Evolutionary conservation across 2,329 filamentous ascomycete genomes (phyloP).

Genomic region (Diplodia scrobiculata): DNA sequence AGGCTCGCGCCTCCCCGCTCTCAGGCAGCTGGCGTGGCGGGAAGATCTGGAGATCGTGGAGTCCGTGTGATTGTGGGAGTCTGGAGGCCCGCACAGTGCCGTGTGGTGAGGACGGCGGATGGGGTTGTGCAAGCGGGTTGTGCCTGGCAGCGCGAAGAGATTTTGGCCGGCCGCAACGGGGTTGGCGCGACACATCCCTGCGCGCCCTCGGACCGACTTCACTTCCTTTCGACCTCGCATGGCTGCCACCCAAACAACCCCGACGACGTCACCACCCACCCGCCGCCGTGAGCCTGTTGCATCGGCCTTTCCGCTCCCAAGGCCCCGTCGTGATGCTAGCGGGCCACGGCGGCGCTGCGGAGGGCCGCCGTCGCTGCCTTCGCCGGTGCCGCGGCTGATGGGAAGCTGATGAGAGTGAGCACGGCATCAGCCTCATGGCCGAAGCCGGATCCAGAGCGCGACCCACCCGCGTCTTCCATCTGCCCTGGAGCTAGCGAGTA

Average conservation of each 20-base stretch:
- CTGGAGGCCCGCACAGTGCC: constrained; percentile 30
- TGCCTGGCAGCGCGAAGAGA: constrained; percentile 27
- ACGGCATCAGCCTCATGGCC: constrained; percentile 8
- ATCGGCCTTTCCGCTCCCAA: not conserved
- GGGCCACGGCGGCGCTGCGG: not conserved
- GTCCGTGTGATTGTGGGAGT: constrained; percentile 13
- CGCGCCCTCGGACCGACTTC: constrained; percentile 15
- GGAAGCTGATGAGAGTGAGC: constrained; percentile 6
- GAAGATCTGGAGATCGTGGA: constrained; percentile 12
- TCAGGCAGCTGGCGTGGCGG: not conserved
- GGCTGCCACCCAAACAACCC: not conserved
- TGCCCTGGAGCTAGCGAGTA: constrained; percentile 20
- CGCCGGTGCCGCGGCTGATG: constrained; percentile 18
- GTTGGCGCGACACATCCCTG: constrained; percentile 1
- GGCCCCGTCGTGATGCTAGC: not conserved
- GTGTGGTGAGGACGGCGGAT: not conserved
- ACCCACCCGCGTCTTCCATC: constrained; percentile 14
- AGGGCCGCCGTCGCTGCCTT: not conserved
- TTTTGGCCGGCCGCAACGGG: constrained; percentile 14
- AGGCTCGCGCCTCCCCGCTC: not conserved
- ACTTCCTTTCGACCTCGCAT: constrained; percentile 15
- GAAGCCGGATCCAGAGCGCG: constrained; percentile 18
- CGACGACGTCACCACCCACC: constrained; percentile 11
- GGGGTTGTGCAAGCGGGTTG: not conserved
- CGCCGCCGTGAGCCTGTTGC: not conserved